Conservation (phyloP, 129 eudicot species). For the Helianthus tuberosus region DNA sequence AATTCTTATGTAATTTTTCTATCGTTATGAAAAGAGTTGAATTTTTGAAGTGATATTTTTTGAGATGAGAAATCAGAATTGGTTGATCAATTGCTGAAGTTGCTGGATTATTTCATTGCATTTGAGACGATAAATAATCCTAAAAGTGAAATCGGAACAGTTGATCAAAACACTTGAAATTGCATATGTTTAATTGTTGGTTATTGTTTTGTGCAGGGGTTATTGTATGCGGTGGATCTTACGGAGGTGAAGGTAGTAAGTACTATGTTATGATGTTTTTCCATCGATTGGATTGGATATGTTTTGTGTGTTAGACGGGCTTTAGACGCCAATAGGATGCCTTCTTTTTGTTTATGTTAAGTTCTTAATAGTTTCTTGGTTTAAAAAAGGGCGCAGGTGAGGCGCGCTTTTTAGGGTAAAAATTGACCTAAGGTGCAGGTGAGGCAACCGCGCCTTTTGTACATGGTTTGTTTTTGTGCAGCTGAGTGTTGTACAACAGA, state of each 20-base stretch:
- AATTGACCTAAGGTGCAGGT: too few relatives aligned
- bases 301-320: not conserved
- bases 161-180: not conserved
- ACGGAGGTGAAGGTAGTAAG: conserved; percentile 58
- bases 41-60: not conserved
- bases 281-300: not conserved
- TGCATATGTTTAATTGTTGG: not conserved
- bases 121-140: not conserved
- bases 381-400: too few relatives aligned
- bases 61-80: not conserved
- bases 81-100: not conserved
- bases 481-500: too few relatives aligned
- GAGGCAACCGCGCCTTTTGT: too few relatives aligned
- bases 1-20: too few relatives aligned
- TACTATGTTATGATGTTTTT: conserved; percentile 8
- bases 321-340: not conserved
- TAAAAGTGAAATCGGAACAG: not conserved
- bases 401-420: too few relatives aligned
- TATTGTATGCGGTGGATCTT: conserved; percentile 59
- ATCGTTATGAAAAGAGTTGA: not conserved
- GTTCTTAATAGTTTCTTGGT: not conserved
- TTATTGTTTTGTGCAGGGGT: conserved; percentile 55
- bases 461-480: too few relatives aligned
- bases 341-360: not conserved
- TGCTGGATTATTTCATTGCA: not conserved